Percentiles rank a stretch among this genome's conserved stretches.
These are phyloP conservation scores for Ashbya aceris DNA, from an alignment of 1,139 yeast genomes.

Conservation along the genomic window DNA sequence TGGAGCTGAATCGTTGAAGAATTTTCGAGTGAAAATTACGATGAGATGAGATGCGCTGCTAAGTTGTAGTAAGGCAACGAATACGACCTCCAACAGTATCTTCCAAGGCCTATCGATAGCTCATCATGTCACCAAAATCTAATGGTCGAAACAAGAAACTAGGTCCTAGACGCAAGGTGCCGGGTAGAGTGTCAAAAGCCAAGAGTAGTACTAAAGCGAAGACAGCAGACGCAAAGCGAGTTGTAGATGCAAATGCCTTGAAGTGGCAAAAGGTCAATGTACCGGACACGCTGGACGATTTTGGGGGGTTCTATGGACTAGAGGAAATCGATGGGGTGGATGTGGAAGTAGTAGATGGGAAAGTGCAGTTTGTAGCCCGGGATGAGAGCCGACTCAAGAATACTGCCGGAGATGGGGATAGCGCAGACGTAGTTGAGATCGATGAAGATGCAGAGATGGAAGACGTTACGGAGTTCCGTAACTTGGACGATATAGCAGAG, in stretches of 20 bases:
- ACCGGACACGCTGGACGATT: slow-evolving; percentile 77
- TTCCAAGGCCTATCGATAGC: too few relatives aligned
- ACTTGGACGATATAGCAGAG: slow-evolving; percentile 21
- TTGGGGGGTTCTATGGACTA: slow-evolving; percentile 82
- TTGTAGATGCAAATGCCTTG: slow-evolving; percentile 42
- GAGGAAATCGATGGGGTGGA: slow-evolving; percentile 94
- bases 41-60: slow-evolving; percentile 12
- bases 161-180: neutral
- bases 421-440: slow-evolving; percentile 11
- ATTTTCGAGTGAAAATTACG: slow-evolving; percentile 11
- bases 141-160: slow-evolving; percentile 1
- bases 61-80: too few relatives aligned
- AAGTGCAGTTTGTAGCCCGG: slow-evolving; percentile 50
- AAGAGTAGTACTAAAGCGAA: neutral
- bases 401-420: slow-evolving; percentile 8
- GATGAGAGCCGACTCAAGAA: slow-evolving; percentile 30
- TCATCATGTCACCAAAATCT: too few relatives aligned
- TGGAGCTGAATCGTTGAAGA: slow-evolving; percentile 6
- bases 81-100: too few relatives aligned
- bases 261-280: slow-evolving; percentile 77
- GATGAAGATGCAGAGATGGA: slow-evolving; percentile 10
- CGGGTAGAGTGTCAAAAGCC: slow-evolving; percentile 6
- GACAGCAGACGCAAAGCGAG: slow-evolving; percentile 5
- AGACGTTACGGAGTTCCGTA: slow-evolving; percentile 18
- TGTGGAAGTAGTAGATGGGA: slow-evolving; percentile 55